Evolutionary conservation across 495 filamentous ascomycete species (phyloP), one percentile per base, ranked within the genome.

Genomic region (Hypoxylon fuscum): DNA sequence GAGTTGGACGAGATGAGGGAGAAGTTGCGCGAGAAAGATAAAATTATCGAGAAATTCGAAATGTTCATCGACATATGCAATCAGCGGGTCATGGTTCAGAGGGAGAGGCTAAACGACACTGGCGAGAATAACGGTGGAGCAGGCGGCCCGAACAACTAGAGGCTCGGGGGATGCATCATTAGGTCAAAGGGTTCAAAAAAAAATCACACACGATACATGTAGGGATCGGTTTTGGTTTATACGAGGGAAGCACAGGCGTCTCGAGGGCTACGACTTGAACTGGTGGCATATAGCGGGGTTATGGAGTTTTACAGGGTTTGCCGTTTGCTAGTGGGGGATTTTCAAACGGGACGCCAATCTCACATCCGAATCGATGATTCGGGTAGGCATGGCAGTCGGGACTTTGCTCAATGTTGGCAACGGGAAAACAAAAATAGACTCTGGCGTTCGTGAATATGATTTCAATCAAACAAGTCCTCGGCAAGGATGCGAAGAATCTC

Each of bases 11-110:
- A 78, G 2, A 68, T 85, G 23, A 78, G 77, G 47, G 76, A 72
- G 31, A 77, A 79, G 56, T 34, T 85, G 20, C 71, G 68, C 20
- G 75, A 80, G 46, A 85, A 84, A 68, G 79, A 84, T 51, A 79
- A 79, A 62, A 76, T 80, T 51, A 85, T 85, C 21, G 64, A 74
- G 46, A 81, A 79, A 65, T 85, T 85, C 62, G 82, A 85, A 66
- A 81, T 83, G 77, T 85, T 85, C 48, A 83, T 85, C 62, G 82
- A 85, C 62, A 82, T 85, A 40, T 84, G 81, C 70, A 85, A 85
- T 50, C 76, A 82, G 65, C 74, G 82, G 38, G 82, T 83, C 27
- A 84, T 85, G 72, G 76, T 82, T 15, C 79, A 77, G 57, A 68
- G 78, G 56, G 76, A 78, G 57, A 71, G 71, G 37, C 67, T 80